phyloP scores from a whole-genome alignment of 2,329 filamentous ascomycete species.

The Tolypocladium ovalisporum region DNA sequence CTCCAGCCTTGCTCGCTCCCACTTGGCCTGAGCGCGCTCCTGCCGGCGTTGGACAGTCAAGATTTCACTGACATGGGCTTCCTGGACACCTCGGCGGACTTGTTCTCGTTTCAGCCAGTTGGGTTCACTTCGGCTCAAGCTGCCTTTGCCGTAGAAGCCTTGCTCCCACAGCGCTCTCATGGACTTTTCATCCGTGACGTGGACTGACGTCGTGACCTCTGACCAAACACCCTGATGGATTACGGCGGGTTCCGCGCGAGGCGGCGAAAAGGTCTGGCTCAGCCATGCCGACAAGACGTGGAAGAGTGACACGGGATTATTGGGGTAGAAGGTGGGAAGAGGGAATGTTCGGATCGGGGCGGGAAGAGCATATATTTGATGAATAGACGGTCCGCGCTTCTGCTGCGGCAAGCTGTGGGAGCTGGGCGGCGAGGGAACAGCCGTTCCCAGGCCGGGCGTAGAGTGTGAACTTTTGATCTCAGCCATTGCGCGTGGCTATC shows the following conservation, averaged over 20 bases:
- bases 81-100: conserved; percentile 53
- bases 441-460: conserved; percentile 5
- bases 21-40: conserved; percentile 75
- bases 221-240: conserved; percentile 71
- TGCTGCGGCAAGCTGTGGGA: conserved; percentile 8
- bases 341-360: conserved; percentile 74
- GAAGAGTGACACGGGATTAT: conserved; percentile 81
- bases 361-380: conserved; percentile 71
- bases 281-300: conserved; percentile 71
- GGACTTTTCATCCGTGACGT: conserved; percentile 66
- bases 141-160: conserved; percentile 95
- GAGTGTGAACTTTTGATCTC: conserved; percentile 20
- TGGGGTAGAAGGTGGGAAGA: conserved; percentile 78
- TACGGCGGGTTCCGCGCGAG: conserved; percentile 51
- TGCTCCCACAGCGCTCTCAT: conserved; percentile 86
- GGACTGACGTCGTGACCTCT: conserved; percentile 68
- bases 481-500: conserved; percentile 32
- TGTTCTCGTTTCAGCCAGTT: conserved; percentile 83
- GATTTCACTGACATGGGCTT: conserved; percentile 68
- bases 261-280: conserved; percentile 58
- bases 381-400: conserved; percentile 35
- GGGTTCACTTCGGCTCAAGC: conserved; percentile 84
- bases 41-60: conserved; percentile 65
- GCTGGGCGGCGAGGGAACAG: conserved; percentile 6
- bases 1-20: conserved; percentile 82